Evolutionary conservation across 2,329 filamentous ascomycete genomes (phyloP), one percentile per base, ranked within the genome.

Genomic region (Fusarium sp.): DNA sequence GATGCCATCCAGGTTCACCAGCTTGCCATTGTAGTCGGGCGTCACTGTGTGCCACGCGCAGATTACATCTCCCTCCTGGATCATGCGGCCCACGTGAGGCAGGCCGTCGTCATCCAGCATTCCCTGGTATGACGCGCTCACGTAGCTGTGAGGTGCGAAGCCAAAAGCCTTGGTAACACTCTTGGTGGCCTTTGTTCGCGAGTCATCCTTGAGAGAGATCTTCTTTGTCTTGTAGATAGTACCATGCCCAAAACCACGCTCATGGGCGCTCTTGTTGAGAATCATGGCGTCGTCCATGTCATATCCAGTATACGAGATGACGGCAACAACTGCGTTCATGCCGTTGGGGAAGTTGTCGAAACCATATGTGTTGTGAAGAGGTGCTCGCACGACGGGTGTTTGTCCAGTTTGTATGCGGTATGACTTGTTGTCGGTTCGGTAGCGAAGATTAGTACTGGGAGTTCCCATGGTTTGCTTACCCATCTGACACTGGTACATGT

Each of bases 221-320:
- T 97, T 94, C 85, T 98, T 98, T 10, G 95, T 97, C 87, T 99
- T 99, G 89, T 98, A 99, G 78, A 99, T 95, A 6, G 95, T 97
- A 65, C 97, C 97, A 80, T 98, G 92, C 41, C 95, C 96, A 80
- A 99, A 98, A 16, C 97, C 97, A 77, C 97, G 92, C 84, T 99
- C 97, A 83, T 98, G 95, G 4, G 96, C 92, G 23, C 95, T 98
- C 83, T 98, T 98, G 88, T 98, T 98, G 81, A 99, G 88, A 81
- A 99, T 98, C 96, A 98, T 98, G 82, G 97, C 97, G 85, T 99
- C 97, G 88, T 99, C 97, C 97, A 99, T 99, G 88, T 99, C 97
- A 85, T 98, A 99, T 61, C 96, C 97, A 2, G 96, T 98, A 83
- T 99, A 99, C 0, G 96, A 98, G 74, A 99, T 98, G 82, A 99